These are phyloP conservation scores for Zelonia costaricensis DNA, from an alignment of 208 protist species.

Conservation along the genomic window DNA sequence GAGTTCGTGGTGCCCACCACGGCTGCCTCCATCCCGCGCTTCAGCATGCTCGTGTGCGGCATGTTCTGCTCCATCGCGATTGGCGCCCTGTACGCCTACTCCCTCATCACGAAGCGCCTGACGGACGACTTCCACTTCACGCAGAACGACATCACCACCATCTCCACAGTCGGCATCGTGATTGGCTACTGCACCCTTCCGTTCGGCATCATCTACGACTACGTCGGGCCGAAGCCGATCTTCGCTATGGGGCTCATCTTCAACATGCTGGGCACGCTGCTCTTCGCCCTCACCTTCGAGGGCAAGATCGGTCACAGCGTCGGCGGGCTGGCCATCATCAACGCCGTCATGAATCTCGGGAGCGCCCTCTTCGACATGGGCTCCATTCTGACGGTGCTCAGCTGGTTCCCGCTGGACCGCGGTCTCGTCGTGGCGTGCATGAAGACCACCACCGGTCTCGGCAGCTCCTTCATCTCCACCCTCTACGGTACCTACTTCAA, in stretches of 20 bases:
- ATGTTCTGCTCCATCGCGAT: slow-evolving; percentile 52
- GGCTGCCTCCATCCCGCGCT: slow-evolving; percentile 29
- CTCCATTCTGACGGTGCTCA: slow-evolving; percentile 43
- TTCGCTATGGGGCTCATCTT: slow-evolving; percentile 38
- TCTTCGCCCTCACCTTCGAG: slow-evolving; percentile 44
- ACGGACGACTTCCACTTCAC: slow-evolving; percentile 29
- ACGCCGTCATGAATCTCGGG: slow-evolving; percentile 54
- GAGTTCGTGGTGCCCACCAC: slow-evolving; percentile 10
- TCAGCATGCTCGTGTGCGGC: slow-evolving; percentile 38
- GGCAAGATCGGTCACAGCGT: slow-evolving; percentile 39
- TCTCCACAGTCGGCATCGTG: slow-evolving; percentile 59
- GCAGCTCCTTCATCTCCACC: slow-evolving; percentile 39
- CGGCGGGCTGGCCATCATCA: slow-evolving; percentile 37
- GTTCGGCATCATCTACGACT: slow-evolving; percentile 59
- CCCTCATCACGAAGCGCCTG: slow-evolving; percentile 44
- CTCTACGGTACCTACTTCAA: slow-evolving; percentile 43
- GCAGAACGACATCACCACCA: slow-evolving; percentile 54
- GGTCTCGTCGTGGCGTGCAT: slow-evolving; percentile 39
- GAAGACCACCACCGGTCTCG: slow-evolving; percentile 52
- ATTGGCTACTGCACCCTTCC: slow-evolving; percentile 55
- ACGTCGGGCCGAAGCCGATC: slow-evolving; percentile 54
- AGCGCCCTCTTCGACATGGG: slow-evolving; percentile 55
- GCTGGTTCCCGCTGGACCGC: slow-evolving; percentile 53
- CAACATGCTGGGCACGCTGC: slow-evolving; percentile 33
- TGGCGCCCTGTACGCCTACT: slow-evolving; percentile 42